Evolutionary conservation across 805 yeast species (phyloP).

Genomic region (Suhomyces vadensis): DNA sequence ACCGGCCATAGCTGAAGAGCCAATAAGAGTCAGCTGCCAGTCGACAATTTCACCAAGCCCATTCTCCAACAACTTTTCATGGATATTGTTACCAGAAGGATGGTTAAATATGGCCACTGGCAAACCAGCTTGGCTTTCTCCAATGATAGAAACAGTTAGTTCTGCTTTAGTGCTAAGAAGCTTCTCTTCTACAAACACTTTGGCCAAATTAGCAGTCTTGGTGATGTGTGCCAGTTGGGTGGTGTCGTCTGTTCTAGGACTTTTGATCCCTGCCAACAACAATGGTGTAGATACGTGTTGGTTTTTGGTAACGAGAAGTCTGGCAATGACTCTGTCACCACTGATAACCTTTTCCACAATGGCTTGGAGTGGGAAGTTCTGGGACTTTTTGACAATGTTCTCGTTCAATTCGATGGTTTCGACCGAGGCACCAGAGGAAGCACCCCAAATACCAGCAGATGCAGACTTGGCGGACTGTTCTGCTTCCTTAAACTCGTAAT

Average conservation of each 20-base stretch:
- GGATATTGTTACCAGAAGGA: conserved; percentile 73
- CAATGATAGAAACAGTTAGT: conserved; percentile 55
- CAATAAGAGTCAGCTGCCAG: conserved; percentile 74
- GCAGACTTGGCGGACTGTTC: conserved; percentile 54
- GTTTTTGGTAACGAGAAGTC: conserved; percentile 50
- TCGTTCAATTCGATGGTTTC: conserved; percentile 30
- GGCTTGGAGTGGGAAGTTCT: conserved; percentile 47
- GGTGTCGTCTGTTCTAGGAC: conserved; percentile 65
- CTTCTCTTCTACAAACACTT: conserved; percentile 60
- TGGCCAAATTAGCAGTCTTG: conserved; percentile 68
- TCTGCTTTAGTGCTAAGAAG: conserved; percentile 59
- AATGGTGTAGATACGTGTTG: conserved; percentile 60
- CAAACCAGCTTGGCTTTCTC: conserved; percentile 61
- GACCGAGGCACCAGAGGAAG: conserved; percentile 11
- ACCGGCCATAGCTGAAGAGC: conserved; percentile 59
- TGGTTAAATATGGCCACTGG: conserved; percentile 61
- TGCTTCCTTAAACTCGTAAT: conserved; percentile 37
- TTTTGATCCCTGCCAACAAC: conserved; percentile 69
- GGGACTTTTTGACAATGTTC: conserved; percentile 33
- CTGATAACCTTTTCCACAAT: conserved; percentile 74
- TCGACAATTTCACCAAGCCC: conserved; percentile 79
- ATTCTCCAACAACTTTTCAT: conserved; percentile 61
- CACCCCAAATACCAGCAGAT: conserved; percentile 58
- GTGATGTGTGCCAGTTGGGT: conserved; percentile 44
- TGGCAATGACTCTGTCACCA: conserved; percentile 74